These are phyloP conservation scores for Globisporangium barbulae DNA, from an alignment of 352 stramenopile genomes.

Conservation along the genomic window DNA sequence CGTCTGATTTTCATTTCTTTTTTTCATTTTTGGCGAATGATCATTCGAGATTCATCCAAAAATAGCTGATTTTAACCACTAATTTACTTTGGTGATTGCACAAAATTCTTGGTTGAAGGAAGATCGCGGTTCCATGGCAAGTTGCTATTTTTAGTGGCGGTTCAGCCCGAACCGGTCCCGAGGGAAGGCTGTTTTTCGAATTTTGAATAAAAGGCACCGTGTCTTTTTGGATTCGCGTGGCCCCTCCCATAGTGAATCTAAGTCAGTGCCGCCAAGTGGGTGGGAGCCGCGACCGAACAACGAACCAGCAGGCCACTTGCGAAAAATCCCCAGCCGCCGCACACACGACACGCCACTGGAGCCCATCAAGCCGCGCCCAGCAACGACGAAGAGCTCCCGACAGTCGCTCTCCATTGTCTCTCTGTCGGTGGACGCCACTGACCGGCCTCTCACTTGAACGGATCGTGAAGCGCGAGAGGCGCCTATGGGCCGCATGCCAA, in stretches of 20 bases:
- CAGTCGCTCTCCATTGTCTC: neutral
- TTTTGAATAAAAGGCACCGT: constrained; percentile 2
- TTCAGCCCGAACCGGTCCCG: constrained; percentile 2
- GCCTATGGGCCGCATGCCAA: constrained; percentile 20
- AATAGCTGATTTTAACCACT: neutral
- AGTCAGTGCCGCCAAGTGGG: constrained; percentile 4
- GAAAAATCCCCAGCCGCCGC: constrained; percentile 17
- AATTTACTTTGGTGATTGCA: neutral
- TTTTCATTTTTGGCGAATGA: neutral
- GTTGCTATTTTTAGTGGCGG: constrained; percentile 2
- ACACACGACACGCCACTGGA: constrained; percentile 1
- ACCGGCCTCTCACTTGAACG: neutral
- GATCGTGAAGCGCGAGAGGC: neutral
- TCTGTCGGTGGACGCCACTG: constrained; percentile 7
- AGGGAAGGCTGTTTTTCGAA: constrained; percentile 6
- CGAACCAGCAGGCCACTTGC: constrained; percentile 14
- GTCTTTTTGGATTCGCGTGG: constrained; percentile 7
- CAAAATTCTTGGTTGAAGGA: constrained; percentile 3
- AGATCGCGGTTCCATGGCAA: constrained; percentile 5
- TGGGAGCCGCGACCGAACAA: constrained; percentile 1
- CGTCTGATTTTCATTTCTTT: neutral
- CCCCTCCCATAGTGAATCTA: constrained; percentile 9
- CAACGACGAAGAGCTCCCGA: neutral
- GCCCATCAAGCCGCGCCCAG: neutral
- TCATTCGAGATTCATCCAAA: neutral